Evolutionary conservation across 257 asterid species (phyloP).

Genomic region (Parsonsia alboflavescens): DNA sequence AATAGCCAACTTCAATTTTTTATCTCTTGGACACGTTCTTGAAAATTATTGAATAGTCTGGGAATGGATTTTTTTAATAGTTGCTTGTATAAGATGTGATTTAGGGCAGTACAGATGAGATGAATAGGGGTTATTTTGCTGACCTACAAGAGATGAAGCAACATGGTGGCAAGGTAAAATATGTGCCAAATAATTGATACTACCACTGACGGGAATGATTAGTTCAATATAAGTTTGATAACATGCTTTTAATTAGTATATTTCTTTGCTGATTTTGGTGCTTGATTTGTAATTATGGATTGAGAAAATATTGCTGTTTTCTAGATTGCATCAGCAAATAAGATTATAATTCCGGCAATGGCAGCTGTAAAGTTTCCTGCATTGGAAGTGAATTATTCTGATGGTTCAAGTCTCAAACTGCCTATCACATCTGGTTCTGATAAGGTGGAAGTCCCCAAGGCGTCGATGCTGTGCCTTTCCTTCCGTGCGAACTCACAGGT

Average conservation of each 20-base stretch:
- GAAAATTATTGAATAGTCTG: constrained; percentile 2
- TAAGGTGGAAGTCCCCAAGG: constrained; percentile 44
- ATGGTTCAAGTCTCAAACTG: constrained; percentile 54
- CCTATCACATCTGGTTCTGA: constrained; percentile 41
- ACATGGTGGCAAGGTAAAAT: constrained; percentile 85
- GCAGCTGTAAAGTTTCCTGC: constrained; percentile 80
- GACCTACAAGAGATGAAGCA: constrained; percentile 68
- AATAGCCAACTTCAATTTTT: not conserved
- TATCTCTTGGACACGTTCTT: not conserved
- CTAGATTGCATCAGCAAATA: constrained; percentile 76
- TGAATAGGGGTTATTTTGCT: constrained; percentile 74
- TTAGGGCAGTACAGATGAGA: constrained; percentile 96
- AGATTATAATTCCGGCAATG: constrained; percentile 58
- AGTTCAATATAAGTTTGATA: not conserved
- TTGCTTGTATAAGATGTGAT: constrained; percentile 23
- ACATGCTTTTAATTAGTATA: not conserved
- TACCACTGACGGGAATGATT: not conserved
- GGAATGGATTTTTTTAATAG: constrained; percentile 12
- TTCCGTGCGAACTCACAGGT: constrained; percentile 84
- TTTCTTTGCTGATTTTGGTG: not conserved
- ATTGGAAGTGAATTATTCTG: constrained; percentile 49
- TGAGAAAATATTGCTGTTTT: constrained; percentile 10
- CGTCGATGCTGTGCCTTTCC: constrained; percentile 60
- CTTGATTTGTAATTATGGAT: constrained; percentile 6
- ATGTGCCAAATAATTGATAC: constrained; percentile 1